Evolutionary conservation across 2,329 filamentous ascomycete species (phyloP).

Genomic region (Nemania sp.): DNA sequence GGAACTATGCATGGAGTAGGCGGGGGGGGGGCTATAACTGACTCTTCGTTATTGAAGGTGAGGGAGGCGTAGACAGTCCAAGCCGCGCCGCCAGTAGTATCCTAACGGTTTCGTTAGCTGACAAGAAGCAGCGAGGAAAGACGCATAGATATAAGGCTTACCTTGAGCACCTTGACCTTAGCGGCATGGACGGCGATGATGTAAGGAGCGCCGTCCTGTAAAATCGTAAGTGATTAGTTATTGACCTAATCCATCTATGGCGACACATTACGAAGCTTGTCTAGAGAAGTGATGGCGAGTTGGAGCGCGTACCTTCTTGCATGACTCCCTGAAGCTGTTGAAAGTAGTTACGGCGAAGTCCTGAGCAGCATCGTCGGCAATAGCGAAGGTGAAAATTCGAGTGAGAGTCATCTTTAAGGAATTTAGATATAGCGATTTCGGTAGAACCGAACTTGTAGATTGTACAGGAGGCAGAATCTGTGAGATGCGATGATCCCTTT

Average conservation of each 20-base stretch:
- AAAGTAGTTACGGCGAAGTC: conserved; percentile 21
- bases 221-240: conserved; percentile 5
- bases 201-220: conserved; percentile 25
- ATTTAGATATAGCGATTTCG: not conserved
- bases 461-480: conserved; percentile 14
- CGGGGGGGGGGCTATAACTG: not conserved
- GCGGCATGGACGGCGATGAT: conserved; percentile 20
- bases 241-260: not conserved
- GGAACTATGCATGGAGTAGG: too few species aligned
- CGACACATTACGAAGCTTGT: too few species aligned
- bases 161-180: conserved; percentile 23
- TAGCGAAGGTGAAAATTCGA: conserved; percentile 25
- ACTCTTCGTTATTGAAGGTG: conserved; percentile 25
- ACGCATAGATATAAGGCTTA: not conserved
- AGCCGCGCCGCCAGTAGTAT: conserved; percentile 12
- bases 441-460: not conserved
- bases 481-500: conserved; percentile 13
- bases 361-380: conserved; percentile 22
- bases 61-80: conserved; percentile 25
- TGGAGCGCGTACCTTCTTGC: conserved; percentile 19
- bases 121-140: not conserved
- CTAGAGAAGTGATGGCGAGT: not conserved
- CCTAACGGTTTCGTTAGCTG: not conserved
- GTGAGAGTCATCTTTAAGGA: conserved; percentile 26
- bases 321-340: conserved; percentile 22